Evolutionary conservation across 2,329 filamentous ascomycete species (phyloP), one percentile per base, ranked within the genome.

Genomic region (Hyphodiscus sp.): DNA sequence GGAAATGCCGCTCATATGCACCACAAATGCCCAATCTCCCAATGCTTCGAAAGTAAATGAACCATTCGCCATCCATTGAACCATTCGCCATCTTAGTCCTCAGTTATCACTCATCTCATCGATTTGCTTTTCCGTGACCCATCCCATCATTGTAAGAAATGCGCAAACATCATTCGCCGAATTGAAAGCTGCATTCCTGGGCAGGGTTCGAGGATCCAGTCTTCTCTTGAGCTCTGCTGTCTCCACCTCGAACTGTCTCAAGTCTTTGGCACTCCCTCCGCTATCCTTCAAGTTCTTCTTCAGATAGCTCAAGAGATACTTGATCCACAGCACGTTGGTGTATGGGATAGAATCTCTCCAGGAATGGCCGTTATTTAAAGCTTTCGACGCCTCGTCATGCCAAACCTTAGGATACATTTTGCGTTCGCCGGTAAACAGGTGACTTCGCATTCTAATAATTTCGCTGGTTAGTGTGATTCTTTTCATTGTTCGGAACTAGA

Each of bases 261-360:
- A 42, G 33, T 42, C 19, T 15, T 16, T 33, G 26, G 45, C 20
- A 13, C 16, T 2, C 23, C 26, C 26, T 29, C 43, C 30, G 30
- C 20, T 47, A 15, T 20, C 47, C 16, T 53, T 53, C 33, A 58
- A 60, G 3, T 51, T 20, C 10, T 52, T 51, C 33, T 52, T 83
- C 67, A 65, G 57, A 65, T 82, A 83, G 38, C 73, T 69, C 61
- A 83, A 83, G 5, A 83, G 69, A 57, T 84, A 85, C 2, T 80
- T 78, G 43, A 86, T 72, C 82, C 82, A 86, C 18, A 86, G 69
- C 1, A 85, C 80, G 57, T 86, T 86, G 4, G 79, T 83, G 65
- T 85, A 85, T 0, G 82, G 80, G 26, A 74, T 74, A 58, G 79
- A 76, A 1, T 69, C 72, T 5, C 71, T 66, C 82, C 82, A 86